Conservation (phyloP, 2,329 filamentous ascomycete genomes). For the Colletotrichum falcatum region DNA sequence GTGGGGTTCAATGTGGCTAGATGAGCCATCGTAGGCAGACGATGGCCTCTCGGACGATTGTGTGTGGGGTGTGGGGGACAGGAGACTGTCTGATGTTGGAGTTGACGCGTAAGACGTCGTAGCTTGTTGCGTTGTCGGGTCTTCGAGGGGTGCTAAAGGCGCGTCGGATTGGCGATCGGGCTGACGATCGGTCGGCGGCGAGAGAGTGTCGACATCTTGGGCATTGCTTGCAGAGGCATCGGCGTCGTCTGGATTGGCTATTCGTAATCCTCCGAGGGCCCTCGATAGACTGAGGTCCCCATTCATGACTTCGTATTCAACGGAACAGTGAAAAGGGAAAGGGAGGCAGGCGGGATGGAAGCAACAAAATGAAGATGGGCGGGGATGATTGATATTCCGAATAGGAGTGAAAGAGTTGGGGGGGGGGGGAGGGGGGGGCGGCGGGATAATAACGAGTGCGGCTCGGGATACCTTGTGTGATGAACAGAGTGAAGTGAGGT, state of each 20-base stretch:
- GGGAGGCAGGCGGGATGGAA: conserved; percentile 1
- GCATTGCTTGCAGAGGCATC: conserved; percentile 44
- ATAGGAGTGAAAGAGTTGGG: neutral
- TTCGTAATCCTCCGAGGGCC: conserved; percentile 92
- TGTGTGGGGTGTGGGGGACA: conserved; percentile 14
- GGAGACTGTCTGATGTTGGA: conserved; percentile 23
- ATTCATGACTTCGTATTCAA: conserved; percentile 74
- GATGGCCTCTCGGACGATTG: conserved; percentile 9
- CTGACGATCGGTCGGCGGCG: conserved; percentile 46
- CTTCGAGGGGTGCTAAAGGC: conserved; percentile 23
- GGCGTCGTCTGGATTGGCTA: conserved; percentile 86
- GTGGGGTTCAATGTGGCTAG: conserved; percentile 43
- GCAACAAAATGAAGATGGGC: conserved; percentile 21
- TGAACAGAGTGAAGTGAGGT: conserved; percentile 20
- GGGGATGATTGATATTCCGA: conserved; percentile 4
- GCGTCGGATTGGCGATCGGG: conserved; percentile 35
- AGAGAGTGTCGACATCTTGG: conserved; percentile 42
- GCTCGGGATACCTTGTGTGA: conserved; percentile 20
- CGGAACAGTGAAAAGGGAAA: conserved; percentile 10
- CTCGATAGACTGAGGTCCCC: conserved; percentile 93
- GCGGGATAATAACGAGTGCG: conserved; percentile 26
- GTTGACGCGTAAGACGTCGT: conserved; percentile 12
- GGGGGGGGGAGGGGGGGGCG: too few species aligned
- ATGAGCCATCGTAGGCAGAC: conserved; percentile 46
- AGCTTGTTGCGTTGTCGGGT: conserved; percentile 12